phyloP scores from a whole-genome alignment of 1,284 basidiomycete genomes.

The Sporisorium sorghi region DNA sequence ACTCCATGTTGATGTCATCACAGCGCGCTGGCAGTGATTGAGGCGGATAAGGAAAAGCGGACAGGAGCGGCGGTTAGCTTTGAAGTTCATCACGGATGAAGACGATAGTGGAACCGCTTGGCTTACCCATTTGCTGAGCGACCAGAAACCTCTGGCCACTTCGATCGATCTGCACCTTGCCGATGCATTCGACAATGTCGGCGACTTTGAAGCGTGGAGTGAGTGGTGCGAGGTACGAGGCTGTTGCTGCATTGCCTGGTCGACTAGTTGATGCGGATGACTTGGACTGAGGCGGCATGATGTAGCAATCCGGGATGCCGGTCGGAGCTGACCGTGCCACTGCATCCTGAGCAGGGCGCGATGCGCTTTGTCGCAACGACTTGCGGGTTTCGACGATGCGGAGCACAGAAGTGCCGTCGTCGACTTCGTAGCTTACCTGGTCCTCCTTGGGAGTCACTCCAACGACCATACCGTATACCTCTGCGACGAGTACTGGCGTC shows the following conservation, averaged over 20 bases:
- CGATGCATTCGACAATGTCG: slow-evolving; percentile 24
- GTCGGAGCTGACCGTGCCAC: neutral
- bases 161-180: slow-evolving; percentile 31
- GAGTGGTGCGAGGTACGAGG: slow-evolving; percentile 9
- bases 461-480: slow-evolving; percentile 48
- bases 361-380: slow-evolving; percentile 8
- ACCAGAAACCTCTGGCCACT: slow-evolving; percentile 10
- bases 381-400: slow-evolving; percentile 38
- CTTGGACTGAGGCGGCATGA: slow-evolving; percentile 24
- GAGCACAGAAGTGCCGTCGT: slow-evolving; percentile 51
- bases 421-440: slow-evolving; percentile 46
- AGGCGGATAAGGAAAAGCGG: neutral
- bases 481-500: slow-evolving; percentile 28
- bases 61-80: neutral
- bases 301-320: slow-evolving; percentile 48
- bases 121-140: slow-evolving; percentile 16
- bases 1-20: slow-evolving; percentile 34
- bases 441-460: slow-evolving; percentile 42
- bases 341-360: neutral
- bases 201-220: slow-evolving; percentile 28
- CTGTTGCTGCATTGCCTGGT: neutral
- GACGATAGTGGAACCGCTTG: neutral
- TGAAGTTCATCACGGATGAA: neutral
- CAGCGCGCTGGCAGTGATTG: neutral
- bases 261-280: slow-evolving; percentile 13